Evolutionary conservation across 345 rosid genomes (phyloP).

Genomic region (Cardamine occulta): DNA sequence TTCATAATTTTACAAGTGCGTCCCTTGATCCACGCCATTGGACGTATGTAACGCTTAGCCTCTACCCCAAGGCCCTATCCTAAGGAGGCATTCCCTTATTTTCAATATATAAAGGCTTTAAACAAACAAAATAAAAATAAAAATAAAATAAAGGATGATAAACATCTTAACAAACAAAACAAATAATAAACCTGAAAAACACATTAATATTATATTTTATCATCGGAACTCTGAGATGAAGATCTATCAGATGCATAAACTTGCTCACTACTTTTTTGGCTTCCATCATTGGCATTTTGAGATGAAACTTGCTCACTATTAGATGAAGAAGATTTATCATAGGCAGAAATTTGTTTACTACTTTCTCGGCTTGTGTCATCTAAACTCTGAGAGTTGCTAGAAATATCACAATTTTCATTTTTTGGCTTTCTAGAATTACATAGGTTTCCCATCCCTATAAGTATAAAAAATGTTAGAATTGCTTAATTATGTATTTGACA

Average conservation of each 20-base stretch:
- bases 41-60: neutral
- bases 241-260: neutral
- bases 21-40: constrained; percentile 32
- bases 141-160: neutral
- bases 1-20: constrained; percentile 14
- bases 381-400: neutral
- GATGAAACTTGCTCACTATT: neutral
- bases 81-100: neutral
- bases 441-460: neutral
- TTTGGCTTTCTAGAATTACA: neutral
- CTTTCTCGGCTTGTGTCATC: neutral
- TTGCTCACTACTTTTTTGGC: neutral
- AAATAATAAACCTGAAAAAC: neutral
- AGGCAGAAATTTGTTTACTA: neutral
- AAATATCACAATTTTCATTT: neutral
- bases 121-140: no score
- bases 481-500: neutral
- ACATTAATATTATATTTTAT: neutral
- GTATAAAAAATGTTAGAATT: neutral
- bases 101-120: neutral
- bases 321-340: no score
- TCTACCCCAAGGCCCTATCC: no score
- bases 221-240: neutral
- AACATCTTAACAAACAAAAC: neutral
- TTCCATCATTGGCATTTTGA: neutral